Base-by-base conservation (phyloP, 768 basidiomycete species). In the Pisolithus tinctorius region DNA sequence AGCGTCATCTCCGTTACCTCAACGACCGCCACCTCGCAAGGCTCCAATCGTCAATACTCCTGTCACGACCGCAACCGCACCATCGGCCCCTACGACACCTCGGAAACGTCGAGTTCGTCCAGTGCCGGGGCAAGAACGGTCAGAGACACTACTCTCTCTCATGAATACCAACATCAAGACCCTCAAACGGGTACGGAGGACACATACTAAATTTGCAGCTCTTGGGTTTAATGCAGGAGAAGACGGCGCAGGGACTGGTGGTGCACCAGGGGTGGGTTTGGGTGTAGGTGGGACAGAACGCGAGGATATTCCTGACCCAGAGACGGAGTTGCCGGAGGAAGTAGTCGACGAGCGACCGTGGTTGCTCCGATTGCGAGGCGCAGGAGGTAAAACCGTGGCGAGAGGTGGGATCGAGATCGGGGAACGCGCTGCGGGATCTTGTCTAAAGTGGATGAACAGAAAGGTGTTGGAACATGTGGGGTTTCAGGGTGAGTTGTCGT, bases 391-490 rank as follows among this genome's bases (percentile, higher is more conserved):
- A 25, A 20, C 30, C 31, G 14, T 23, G 20, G 31, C n/a, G 31
- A 49, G 29, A 20, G 38, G 29, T 36, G 74, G 72, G 10, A 58
- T 79, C 39, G 86, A 85, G 51, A 64, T 89, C 26, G 86, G 84
- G 1, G 76, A 76, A 52, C 69, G 73, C 51, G 82, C 75, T 52
- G 82, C 84, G 7, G 67, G 71, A 41, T 76, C 81, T 50, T 93
- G 85, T 69, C 61, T 86, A 60, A 72, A 75, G 57, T 91, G 84
- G 88, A 79, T 81, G 77, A 74, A 79, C 23, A 70, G 71, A 48
- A 92, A 89, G 71, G 75, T 95, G 47, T 61, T 96, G 59, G 92
- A 95, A 58, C 94, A 96, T 72, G 76, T 78, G 45, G 93, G 93
- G 2, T 96, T 96, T 61, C 94, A 96, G 75, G 90, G 93, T 87